Evolutionary conservation across 2,329 filamentous ascomycete genomes (phyloP).

Genomic region (Verticillium isaacii): DNA sequence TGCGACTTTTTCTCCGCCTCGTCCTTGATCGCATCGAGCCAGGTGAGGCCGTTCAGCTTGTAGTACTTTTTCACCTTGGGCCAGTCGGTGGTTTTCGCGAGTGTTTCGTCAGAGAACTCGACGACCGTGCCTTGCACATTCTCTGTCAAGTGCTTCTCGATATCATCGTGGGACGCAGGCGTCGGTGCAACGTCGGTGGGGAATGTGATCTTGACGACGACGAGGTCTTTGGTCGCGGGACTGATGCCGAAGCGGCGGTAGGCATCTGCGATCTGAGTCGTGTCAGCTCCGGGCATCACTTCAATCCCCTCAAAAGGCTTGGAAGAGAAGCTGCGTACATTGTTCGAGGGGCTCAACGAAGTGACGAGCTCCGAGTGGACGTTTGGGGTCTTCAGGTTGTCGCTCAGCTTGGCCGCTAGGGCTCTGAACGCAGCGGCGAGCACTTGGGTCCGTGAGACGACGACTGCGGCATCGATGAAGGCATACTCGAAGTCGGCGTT

Average conservation of each 20-base stretch:
- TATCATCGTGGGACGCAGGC: constrained; percentile 35
- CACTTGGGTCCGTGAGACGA: constrained; percentile 68
- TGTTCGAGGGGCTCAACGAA: constrained; percentile 75
- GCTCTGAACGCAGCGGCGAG: constrained; percentile 74
- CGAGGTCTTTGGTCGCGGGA: constrained; percentile 63
- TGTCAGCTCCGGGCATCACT: not conserved
- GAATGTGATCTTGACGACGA: constrained; percentile 74
- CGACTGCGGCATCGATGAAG: constrained; percentile 79
- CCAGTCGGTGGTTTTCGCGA: constrained; percentile 58
- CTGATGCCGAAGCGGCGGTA: constrained; percentile 85
- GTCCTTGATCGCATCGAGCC: constrained; percentile 40
- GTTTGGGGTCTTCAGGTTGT: constrained; percentile 70
- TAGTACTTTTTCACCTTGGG: constrained; percentile 77
- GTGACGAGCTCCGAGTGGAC: constrained; percentile 87
- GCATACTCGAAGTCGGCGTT: constrained; percentile 90
- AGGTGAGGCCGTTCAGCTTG: constrained; percentile 65
- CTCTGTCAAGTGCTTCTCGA: constrained; percentile 54
- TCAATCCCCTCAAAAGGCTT: too few species aligned
- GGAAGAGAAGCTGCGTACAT: constrained; percentile 45
- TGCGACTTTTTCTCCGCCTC: constrained; percentile 41
- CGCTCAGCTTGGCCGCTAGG: constrained; percentile 58
- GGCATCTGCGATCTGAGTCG: constrained; percentile 74
- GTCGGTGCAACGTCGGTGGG: constrained; percentile 37
- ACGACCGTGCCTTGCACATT: constrained; percentile 58
- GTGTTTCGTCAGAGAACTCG: constrained; percentile 57